Evolutionary conservation across 371 early-diverging fungal species (phyloP).

Genomic region (Mucor lusitanicus): DNA sequence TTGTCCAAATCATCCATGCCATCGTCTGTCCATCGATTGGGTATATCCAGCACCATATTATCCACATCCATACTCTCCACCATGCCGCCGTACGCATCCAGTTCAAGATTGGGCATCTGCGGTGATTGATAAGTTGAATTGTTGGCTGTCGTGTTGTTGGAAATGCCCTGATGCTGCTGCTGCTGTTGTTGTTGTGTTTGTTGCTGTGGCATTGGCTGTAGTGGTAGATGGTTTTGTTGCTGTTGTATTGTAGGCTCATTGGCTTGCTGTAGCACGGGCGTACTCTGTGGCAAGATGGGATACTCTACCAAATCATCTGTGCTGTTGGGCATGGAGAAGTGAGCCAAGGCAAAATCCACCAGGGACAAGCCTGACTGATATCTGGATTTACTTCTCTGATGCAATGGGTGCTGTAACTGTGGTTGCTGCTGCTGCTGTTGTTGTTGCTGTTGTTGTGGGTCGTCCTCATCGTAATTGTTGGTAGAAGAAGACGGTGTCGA

Average conservation of each 20-base stretch:
- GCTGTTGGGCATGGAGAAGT: slow-evolving; percentile 16
- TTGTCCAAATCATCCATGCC: slow-evolving; percentile 40
- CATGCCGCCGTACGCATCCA: slow-evolving; percentile 20
- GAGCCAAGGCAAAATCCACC: slow-evolving; percentile 20
- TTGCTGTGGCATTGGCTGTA: not conserved
- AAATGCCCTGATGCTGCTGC: not conserved
- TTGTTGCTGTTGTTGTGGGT: not conserved
- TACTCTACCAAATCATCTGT: slow-evolving; percentile 14
- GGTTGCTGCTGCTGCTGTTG: not conserved
- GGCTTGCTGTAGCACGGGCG: not conserved
- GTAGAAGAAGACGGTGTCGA: not conserved
- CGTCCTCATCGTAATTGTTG: slow-evolving; percentile 3
- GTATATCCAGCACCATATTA: slow-evolving; percentile 28
- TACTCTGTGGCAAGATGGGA: not conserved
- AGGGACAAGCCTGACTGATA: slow-evolving; percentile 14
- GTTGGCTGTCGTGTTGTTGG: not conserved
- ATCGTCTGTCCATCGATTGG: slow-evolving; percentile 38
- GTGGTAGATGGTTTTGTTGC: not conserved
- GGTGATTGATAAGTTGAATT: slow-evolving; percentile 18
- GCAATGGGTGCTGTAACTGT: not conserved
- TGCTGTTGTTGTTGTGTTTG: not conserved
- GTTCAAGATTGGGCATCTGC: slow-evolving; percentile 17
- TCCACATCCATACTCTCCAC: slow-evolving; percentile 24
- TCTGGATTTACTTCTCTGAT: not conserved
- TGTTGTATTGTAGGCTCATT: not conserved